A percentile compares a stretch with the other conserved stretches of the same genome.
Evolutionary conservation across 2,329 filamentous ascomycete genomes (phyloP).

Genomic region (Talaromyces sp.): DNA sequence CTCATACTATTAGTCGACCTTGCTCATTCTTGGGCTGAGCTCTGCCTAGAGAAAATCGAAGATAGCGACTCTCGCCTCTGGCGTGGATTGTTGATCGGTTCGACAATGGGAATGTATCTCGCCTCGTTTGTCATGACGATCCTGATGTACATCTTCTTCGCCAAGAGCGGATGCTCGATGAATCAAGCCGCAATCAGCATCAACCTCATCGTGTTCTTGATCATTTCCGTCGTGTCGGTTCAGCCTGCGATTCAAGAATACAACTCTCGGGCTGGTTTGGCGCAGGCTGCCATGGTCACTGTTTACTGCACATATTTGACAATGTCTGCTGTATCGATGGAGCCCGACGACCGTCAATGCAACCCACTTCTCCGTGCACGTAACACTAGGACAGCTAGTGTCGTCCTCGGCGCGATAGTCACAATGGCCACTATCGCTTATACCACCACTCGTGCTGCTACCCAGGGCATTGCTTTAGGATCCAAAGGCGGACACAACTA

Average conservation of each 20-base stretch:
- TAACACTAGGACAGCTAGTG: conserved; percentile 83
- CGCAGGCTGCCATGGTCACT: conserved; percentile 96
- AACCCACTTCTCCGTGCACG: conserved; percentile 85
- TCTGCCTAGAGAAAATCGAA: conserved; percentile 91
- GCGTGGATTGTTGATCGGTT: conserved; percentile 85
- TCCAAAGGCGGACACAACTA: conserved; percentile 55
- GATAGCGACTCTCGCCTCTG: conserved; percentile 79
- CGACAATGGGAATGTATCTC: conserved; percentile 90
- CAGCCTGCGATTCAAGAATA: conserved; percentile 86
- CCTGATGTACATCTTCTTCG: conserved; percentile 97
- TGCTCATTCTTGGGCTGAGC: conserved; percentile 95
- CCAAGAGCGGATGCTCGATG: conserved; percentile 77
- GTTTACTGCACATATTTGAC: conserved; percentile 98
- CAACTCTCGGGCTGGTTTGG: conserved; percentile 89
- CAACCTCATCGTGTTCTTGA: conserved; percentile 80
- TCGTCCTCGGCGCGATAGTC: conserved; percentile 88
- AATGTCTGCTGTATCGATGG: conserved; percentile 97
- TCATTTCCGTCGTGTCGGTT: conserved; percentile 79
- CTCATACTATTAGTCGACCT: conserved; percentile 91
- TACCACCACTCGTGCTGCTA: conserved; percentile 93
- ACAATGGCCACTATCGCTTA: conserved; percentile 97
- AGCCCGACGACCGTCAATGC: conserved; percentile 90
- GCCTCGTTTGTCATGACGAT: conserved; percentile 90
- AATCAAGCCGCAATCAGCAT: conserved; percentile 95
- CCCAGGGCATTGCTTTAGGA: conserved; percentile 67